Percentiles rank a stretch among this genome's conserved stretches.
phyloP scores from a whole-genome alignment of 2,329 filamentous ascomycete genomes.

The Monosporascus cannonballus region DNA sequence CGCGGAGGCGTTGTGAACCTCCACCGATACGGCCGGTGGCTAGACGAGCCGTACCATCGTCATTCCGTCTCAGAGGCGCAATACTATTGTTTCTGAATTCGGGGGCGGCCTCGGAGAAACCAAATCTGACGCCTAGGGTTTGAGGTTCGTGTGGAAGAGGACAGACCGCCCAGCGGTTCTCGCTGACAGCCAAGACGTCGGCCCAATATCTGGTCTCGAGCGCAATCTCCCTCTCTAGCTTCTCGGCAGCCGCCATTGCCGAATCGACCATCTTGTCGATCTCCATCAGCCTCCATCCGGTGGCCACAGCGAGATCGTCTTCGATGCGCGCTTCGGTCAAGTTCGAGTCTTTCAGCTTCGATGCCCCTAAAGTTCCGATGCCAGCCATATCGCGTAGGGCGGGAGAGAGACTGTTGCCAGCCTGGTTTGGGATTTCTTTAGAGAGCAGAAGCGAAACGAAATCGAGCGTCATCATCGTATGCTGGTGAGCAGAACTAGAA shows the following conservation, averaged over 20 bases:
- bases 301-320: slow-evolving; percentile 50
- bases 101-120: slow-evolving; percentile 68
- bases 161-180: slow-evolving; percentile 82
- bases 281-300: slow-evolving; percentile 73
- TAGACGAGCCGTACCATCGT: slow-evolving; percentile 69
- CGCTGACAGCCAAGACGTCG: slow-evolving; percentile 72
- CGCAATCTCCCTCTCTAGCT: slow-evolving; percentile 70
- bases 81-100: slow-evolving; percentile 66
- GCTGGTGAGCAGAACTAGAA: slow-evolving; percentile 46
- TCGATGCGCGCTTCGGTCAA: slow-evolving; percentile 47
- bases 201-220: slow-evolving; percentile 86
- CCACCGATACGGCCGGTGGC: slow-evolving; percentile 53
- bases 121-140: slow-evolving; percentile 79
- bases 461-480: slow-evolving; percentile 67
- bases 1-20: slow-evolving; percentile 56
- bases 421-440: slow-evolving; percentile 70
- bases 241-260: slow-evolving; percentile 63
- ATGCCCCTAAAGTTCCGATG: slow-evolving; percentile 66
- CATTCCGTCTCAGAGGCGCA: slow-evolving; percentile 68
- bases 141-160: slow-evolving; percentile 67
- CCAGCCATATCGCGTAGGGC: slow-evolving; percentile 65
- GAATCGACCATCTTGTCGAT: slow-evolving; percentile 70
- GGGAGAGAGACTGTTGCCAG: slow-evolving; percentile 63
- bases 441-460: slow-evolving; percentile 78
- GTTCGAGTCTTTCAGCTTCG: slow-evolving; percentile 57